A percentile compares a stretch with the other conserved stretches of the same genome.
Evolutionary conservation across 768 basidiomycete genomes (phyloP).

Genomic region (Cystofilobasidium macerans): DNA sequence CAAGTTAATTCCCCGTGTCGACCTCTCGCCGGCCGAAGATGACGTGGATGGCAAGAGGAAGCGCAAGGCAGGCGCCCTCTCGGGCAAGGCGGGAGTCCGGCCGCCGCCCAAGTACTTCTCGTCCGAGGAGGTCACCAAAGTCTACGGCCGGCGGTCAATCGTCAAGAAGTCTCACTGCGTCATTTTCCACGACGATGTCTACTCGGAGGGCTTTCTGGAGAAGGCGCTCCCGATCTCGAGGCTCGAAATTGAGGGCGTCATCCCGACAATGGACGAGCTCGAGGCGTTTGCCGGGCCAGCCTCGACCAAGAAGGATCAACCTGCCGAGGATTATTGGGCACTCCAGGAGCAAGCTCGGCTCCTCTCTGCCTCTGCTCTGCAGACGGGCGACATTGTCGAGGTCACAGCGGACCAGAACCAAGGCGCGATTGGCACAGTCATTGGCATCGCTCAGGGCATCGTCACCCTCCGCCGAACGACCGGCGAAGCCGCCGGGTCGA

Average conservation of each 20-base stretch:
- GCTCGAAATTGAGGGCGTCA: conserved; percentile 72
- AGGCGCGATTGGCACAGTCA: conserved; percentile 83
- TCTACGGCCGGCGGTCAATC: conserved; percentile 67
- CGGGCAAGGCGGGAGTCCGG: conserved; percentile 43
- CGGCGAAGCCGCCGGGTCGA: conserved; percentile 68
- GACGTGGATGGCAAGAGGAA: conserved; percentile 55
- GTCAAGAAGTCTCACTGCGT: conserved; percentile 52
- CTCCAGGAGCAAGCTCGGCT: conserved; percentile 87
- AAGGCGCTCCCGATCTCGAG: conserved; percentile 63
- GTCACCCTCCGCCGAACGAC: conserved; percentile 71
- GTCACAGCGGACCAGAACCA: conserved; percentile 94
- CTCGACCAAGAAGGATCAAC: neutral
- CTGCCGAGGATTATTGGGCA: conserved; percentile 60
- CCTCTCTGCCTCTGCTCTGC: conserved; percentile 78
- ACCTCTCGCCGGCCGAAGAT: conserved; percentile 81
- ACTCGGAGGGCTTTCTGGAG: conserved; percentile 86
- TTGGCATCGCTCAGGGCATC: conserved; percentile 73
- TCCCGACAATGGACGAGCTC: conserved; percentile 93
- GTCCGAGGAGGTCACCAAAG: conserved; percentile 73
- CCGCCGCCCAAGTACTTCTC: conserved; percentile 90
- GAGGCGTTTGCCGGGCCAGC: conserved; percentile 61
- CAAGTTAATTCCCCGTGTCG: conserved; percentile 94
- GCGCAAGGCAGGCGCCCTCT: conserved; percentile 51
- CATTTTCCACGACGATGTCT: conserved; percentile 86
- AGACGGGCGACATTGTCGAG: conserved; percentile 94